Evolutionary conservation across 2,329 filamentous ascomycete species (phyloP), one percentile per base, ranked within the genome.

Genomic region (Penicillium fuscoglaucum): DNA sequence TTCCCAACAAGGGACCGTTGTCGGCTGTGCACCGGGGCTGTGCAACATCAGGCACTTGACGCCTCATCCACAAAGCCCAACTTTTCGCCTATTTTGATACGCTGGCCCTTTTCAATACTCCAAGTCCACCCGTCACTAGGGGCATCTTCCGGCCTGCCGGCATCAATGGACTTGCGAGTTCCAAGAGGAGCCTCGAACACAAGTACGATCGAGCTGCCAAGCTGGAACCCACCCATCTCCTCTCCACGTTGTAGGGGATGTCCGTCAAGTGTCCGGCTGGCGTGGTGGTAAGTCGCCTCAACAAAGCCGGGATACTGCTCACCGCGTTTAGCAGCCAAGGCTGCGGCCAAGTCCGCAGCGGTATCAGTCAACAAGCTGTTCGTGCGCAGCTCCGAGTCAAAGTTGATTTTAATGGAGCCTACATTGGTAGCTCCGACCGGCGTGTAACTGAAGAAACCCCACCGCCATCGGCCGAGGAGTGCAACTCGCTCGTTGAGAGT

Each of bases 371-470:
- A 88, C 52, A 99, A 81, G 66, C 87, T 92, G 78, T 99, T 99
- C 52, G 96, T 93, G 63, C 93, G 88, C 60, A 99, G 82, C 77
- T 99, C 95, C 59, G 88, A 83, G 77, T 99, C 96, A 74, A 99
- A 99, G 79, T 99, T 97, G 80, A 99, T 86, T 72, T 91, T 90
- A 78, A 99, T 98, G 59, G 90, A 96, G 56, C 95, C 95, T 45
- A 99, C 95, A 69, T 99, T 99, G 24, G 95, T 99, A 8, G 95
- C 95, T 62, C 95, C 95, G 35, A 99, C 95, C 15, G 96, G 93
- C 0, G 91, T 93, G 78, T 92, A 97, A 65, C 88, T 90, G 82
- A 99, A 99, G 84, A 99, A 98, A 19, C 95, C 95, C 85, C 91
- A 96, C 56, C 93, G 89, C 95, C 95, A 99, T 58, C 92, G 85